These are phyloP conservation scores for Ogataea naganishii DNA, from an alignment of 805 yeast genomes.

Conservation along the genomic window DNA sequence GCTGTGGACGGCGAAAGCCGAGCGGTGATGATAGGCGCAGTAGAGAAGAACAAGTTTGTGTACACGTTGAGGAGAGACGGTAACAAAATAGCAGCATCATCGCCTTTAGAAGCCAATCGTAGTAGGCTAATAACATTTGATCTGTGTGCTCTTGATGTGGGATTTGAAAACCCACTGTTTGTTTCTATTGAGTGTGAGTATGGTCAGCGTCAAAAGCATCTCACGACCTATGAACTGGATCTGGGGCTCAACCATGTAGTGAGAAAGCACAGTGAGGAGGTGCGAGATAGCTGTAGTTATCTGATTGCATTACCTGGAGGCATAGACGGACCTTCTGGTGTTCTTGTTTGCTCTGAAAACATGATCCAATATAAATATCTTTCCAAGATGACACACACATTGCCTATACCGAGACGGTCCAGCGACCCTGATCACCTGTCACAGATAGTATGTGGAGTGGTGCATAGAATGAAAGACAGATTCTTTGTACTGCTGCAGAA, in stretches of 20 bases:
- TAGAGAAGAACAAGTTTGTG: constrained; percentile 68
- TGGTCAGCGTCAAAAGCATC: constrained; percentile 18
- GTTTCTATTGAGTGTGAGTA: constrained; percentile 68
- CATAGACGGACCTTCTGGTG: constrained; percentile 62
- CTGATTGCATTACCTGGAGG: constrained; percentile 68
- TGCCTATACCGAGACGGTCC: constrained; percentile 50
- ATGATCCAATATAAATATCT: constrained; percentile 42
- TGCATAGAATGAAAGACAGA: constrained; percentile 54
- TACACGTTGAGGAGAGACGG: constrained; percentile 51
- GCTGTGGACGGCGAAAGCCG: constrained; percentile 66
- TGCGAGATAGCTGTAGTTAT: constrained; percentile 35
- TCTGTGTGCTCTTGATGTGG: constrained; percentile 59
- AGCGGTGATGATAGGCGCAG: constrained; percentile 59
- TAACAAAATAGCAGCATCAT: constrained; percentile 41
- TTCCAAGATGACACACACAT: constrained; percentile 21
- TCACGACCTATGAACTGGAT: constrained; percentile 76
- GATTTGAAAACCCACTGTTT: constrained; percentile 77
- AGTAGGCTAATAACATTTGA: constrained; percentile 42
- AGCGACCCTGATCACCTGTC: constrained; percentile 14
- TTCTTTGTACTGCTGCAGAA: constrained; percentile 69
- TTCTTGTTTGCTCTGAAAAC: constrained; percentile 53
- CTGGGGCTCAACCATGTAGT: constrained; percentile 76
- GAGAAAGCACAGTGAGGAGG: constrained; percentile 33
- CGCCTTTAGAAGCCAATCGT: constrained; percentile 66
- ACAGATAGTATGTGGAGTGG: constrained; percentile 44